Conservation (phyloP, 2,329 filamentous ascomycete species). For the Paecilomyces dactylethromorphus region DNA sequence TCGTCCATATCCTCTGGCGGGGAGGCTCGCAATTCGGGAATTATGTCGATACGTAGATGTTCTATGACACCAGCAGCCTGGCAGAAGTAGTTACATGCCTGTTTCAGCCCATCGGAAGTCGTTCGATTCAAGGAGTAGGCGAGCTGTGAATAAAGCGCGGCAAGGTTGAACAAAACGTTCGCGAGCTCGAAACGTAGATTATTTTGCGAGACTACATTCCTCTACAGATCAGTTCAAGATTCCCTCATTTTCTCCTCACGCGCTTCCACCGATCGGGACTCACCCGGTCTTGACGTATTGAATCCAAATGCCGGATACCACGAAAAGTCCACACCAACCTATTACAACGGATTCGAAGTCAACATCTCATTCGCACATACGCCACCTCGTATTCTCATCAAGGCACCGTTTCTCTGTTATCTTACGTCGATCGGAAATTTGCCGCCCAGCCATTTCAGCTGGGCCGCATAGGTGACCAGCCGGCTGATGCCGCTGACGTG, state of each 20-base stretch:
- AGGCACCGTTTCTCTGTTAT: neutral
- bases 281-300: conserved; percentile 65
- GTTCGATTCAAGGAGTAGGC: conserved; percentile 72
- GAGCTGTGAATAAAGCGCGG: conserved; percentile 87
- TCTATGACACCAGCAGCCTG: conserved; percentile 76
- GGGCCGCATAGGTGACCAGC: conserved; percentile 84
- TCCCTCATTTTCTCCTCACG: neutral
- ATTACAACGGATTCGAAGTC: conserved; percentile 7
- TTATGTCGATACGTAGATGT: conserved; percentile 67
- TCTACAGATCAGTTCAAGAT: neutral
- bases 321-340: conserved; percentile 91
- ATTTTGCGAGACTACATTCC: conserved; percentile 50
- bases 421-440: conserved; percentile 93
- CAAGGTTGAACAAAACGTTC: conserved; percentile 89
- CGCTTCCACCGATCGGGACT: conserved; percentile 12
- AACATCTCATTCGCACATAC: conserved; percentile 1
- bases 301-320: conserved; percentile 95
- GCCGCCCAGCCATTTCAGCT: conserved; percentile 85
- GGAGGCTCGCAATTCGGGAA: conserved; percentile 75
- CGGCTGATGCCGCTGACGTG: conserved; percentile 81
- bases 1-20: conserved; percentile 95
- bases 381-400: neutral
- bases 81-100: conserved; percentile 84
- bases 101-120: conserved; percentile 75
- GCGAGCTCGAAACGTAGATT: conserved; percentile 76